Evolutionary conservation across 164 flowering plant genomes (phyloP).

Genomic region (Tetrastigma voinierianum): DNA sequence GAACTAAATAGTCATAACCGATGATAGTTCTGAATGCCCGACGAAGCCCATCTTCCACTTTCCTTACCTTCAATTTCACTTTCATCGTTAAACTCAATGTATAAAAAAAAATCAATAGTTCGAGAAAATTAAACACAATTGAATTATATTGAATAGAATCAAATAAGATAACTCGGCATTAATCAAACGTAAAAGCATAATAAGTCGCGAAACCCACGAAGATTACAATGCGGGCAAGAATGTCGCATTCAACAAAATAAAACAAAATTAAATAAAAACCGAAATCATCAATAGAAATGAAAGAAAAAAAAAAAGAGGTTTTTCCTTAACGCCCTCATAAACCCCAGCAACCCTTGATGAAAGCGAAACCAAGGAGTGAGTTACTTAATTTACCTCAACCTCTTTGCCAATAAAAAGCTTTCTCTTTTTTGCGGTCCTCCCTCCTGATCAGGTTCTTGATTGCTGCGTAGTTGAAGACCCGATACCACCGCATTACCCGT

Average conservation of each 20-base stretch:
- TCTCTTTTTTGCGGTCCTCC: too few relatives aligned
- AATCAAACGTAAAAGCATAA: slow-evolving; percentile 7
- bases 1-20: slow-evolving; percentile 6
- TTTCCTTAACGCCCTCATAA: too few relatives aligned
- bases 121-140: too few relatives aligned
- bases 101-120: too few relatives aligned
- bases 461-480: too few relatives aligned
- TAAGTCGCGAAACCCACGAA: neutral
- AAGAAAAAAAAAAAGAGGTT: neutral
- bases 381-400: too few relatives aligned
- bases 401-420: too few relatives aligned
- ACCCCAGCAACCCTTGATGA: too few relatives aligned
- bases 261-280: neutral
- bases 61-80: slow-evolving; percentile 37
- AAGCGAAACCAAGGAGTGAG: too few relatives aligned
- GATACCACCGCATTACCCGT: slow-evolving; percentile 14
- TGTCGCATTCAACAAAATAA: neutral
- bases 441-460: too few relatives aligned
- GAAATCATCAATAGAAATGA: neutral
- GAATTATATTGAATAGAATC: too few relatives aligned
- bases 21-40: slow-evolving; percentile 48
- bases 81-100: too few relatives aligned
- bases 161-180: neutral
- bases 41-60: slow-evolving; percentile 46
- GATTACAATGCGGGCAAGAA: slow-evolving; percentile 7